A percentile compares a stretch with the other conserved stretches of the same genome.
phyloP scores from a whole-genome alignment of 2,329 filamentous ascomycete genomes.

The Ustulina deusta region DNA sequence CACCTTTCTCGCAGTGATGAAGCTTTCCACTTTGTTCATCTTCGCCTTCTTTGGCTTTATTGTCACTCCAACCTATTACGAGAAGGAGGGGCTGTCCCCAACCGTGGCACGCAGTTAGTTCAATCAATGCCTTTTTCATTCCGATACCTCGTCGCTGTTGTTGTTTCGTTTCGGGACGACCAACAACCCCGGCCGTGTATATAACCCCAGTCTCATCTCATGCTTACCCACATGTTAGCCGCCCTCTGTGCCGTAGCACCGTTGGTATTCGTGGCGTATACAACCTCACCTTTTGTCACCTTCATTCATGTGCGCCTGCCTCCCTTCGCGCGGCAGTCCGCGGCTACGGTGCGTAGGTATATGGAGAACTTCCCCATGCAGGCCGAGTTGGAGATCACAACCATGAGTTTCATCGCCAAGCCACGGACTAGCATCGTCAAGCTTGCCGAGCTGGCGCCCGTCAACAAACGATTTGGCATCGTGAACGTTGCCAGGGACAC shows the following conservation, averaged over 20 bases:
- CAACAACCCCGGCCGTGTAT: neutral
- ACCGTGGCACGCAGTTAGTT: constrained; percentile 46
- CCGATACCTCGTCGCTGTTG: neutral
- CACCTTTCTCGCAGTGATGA: constrained; percentile 76
- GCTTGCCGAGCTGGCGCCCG: constrained; percentile 52
- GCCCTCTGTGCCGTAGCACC: constrained; percentile 72
- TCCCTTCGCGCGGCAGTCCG: constrained; percentile 70
- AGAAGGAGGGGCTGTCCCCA: constrained; percentile 51
- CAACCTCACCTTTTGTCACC: constrained; percentile 77
- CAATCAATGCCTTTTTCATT: neutral
- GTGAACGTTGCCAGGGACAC: constrained; percentile 55
- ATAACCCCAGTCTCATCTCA: neutral
- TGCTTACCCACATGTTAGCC: constrained; percentile 55
- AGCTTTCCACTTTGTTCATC: constrained; percentile 77
- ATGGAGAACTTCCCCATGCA: constrained; percentile 60
- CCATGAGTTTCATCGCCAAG: constrained; percentile 67
- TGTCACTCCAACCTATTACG: constrained; percentile 69
- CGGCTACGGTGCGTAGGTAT: constrained; percentile 66
- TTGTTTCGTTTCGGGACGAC: neutral
- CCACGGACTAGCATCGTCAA: constrained; percentile 57
- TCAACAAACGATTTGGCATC: constrained; percentile 51
- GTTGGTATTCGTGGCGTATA: constrained; percentile 72
- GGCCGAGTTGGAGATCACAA: constrained; percentile 63
- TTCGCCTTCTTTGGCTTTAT: constrained; percentile 75
- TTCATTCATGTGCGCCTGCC: constrained; percentile 79